Base-by-base conservation (phyloP, 805 yeast species). In the Groenewaldozyma tartarivorans region DNA sequence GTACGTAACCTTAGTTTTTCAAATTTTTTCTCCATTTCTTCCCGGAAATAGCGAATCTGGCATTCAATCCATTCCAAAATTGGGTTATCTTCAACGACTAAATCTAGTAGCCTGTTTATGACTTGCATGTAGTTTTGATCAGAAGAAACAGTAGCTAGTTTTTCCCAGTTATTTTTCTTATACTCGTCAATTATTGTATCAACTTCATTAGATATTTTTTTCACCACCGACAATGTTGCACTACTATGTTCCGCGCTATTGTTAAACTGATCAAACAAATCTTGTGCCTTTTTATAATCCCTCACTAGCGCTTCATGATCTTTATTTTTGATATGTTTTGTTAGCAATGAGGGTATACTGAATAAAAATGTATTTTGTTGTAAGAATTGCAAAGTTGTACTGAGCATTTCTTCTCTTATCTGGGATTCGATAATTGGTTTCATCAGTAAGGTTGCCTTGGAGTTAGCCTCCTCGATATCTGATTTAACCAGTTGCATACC, bases 11-110 rank as follows among this genome's bases (percentile, higher is more conserved):
- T 48, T 33, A 51, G 51, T 39, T 67, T 68, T 16, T 58, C 59
- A 20, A 71, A 69, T 3, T 63, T 63, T 17, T 68, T 66, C 18
- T 61, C 60, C 22, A 75, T 58, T 38, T 62, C 59, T 2, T 52
- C 47, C 5, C 60, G 55, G 44, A 75, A 64, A 16, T 55, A 55
- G 19, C 63, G 61, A 35, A 68, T 66, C 50, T 72, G 79, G 16
- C 71, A 59, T 33, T 69, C 62, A 21, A 81, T 68, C 77, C 86
- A 81, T 40, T 71, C 75, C 18, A 68, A 55, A 4, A 81, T 72
- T 4, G 90, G 90, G 53, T 76, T 79, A 42, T 74, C 78, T 35
- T 65, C 69, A 2, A 72, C 69, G n/a, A 78, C 81, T 26, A 82
- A 61, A 46, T 80, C 84, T 35, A 78, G 57, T 26, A 81, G 61